These are phyloP conservation scores for Scleromitrula shiraiana DNA, from an alignment of 2,329 filamentous ascomycete species.

Conservation along the genomic window DNA sequence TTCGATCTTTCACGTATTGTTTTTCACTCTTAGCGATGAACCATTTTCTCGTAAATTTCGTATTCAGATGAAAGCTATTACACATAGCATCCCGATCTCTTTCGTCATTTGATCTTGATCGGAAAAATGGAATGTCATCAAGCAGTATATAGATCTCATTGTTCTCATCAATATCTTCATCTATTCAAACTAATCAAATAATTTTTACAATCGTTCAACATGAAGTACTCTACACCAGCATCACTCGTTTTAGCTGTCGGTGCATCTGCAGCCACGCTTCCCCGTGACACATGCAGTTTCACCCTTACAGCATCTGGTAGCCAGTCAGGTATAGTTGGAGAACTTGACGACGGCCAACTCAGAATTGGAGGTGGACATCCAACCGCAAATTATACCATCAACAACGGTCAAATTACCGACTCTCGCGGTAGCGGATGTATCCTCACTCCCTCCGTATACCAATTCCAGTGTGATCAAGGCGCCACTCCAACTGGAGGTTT, in stretches of 20 bases:
- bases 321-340: slow-evolving; percentile 46
- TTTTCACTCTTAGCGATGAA: too few relatives aligned
- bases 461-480: slow-evolving; percentile 40
- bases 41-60: background rate
- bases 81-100: background rate
- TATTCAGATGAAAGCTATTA: background rate
- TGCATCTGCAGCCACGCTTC: background rate
- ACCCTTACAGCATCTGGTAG: slow-evolving; percentile 42
- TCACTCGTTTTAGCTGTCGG: background rate
- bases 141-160: slow-evolving; percentile 1
- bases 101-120: background rate
- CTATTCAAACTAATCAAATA: background rate
- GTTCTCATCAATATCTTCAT: background rate
- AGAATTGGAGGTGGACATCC: slow-evolving; percentile 44
- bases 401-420: slow-evolving; percentile 47
- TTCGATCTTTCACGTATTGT: too few relatives aligned
- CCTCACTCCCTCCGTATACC: slow-evolving; percentile 14
- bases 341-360: slow-evolving; percentile 55
- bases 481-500: slow-evolving; percentile 47
- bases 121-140: background rate
- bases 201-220: background rate
- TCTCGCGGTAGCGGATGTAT: slow-evolving; percentile 51
- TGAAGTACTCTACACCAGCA: slow-evolving; percentile 1
- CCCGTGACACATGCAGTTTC: slow-evolving; percentile 40
- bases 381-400: slow-evolving; percentile 46